phyloP scores from a whole-genome alignment of 73 alveolate genomes.

The Paraurostyla sp. region DNA sequence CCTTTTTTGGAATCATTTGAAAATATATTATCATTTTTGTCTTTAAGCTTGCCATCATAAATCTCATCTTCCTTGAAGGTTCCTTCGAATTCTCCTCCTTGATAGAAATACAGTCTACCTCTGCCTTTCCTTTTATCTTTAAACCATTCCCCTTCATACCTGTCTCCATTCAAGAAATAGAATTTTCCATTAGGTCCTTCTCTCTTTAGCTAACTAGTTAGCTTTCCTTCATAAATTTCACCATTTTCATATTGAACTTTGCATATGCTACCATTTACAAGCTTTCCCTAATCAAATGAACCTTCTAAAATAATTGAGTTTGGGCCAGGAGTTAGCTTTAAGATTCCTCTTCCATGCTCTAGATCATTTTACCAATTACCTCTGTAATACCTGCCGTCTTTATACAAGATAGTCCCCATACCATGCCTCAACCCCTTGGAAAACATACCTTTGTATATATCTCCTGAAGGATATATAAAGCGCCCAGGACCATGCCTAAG shows the following conservation, averaged over 20 bases:
- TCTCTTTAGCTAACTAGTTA: background rate
- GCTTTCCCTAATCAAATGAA: background rate
- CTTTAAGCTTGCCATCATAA: slow-evolving; percentile 33
- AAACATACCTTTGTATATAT: slow-evolving; percentile 40
- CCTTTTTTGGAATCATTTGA: slow-evolving; percentile 58
- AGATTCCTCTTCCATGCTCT: slow-evolving; percentile 50
- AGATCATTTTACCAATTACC: slow-evolving; percentile 46
- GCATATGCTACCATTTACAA: background rate
- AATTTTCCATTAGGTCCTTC: slow-evolving; percentile 33
- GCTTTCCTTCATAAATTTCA: slow-evolving; percentile 42
- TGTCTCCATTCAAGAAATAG: slow-evolving; percentile 33
- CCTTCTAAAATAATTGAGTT: slow-evolving; percentile 15
- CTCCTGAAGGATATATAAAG: slow-evolving; percentile 22
- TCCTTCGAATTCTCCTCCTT: slow-evolving; percentile 55
- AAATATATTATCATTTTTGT: slow-evolving; percentile 29
- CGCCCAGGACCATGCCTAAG: slow-evolving; percentile 35
- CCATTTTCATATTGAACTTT: slow-evolving; percentile 24
- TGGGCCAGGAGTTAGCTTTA: background rate
- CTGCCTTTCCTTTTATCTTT: slow-evolving; percentile 42
- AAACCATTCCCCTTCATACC: slow-evolving; percentile 52
- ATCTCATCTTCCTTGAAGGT: slow-evolving; percentile 40
- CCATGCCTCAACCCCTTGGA: slow-evolving; percentile 30
- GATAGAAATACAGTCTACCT: slow-evolving; percentile 22
- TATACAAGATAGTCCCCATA: slow-evolving; percentile 3
- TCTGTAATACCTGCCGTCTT: slow-evolving; percentile 43